A percentile compares a stretch with the other conserved stretches of the same genome.
phyloP scores from a whole-genome alignment of 306 rosid genomes.

The Astragalus membranaceus region DNA sequence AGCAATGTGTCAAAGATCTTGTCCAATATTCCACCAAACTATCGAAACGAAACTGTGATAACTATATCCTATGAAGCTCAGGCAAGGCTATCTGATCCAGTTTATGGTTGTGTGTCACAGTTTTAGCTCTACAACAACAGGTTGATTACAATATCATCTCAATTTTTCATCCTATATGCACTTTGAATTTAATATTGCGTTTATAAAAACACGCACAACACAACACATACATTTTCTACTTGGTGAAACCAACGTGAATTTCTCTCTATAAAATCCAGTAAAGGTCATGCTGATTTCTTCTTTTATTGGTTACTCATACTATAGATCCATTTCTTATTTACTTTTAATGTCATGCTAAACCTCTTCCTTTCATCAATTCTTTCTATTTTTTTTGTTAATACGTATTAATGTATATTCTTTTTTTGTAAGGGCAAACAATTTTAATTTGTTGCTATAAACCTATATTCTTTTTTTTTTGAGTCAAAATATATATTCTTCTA shows the following conservation, averaged over 20 bases:
- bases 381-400: no score
- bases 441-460: no score
- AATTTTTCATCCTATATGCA: neutral
- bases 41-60: conserved; percentile 51
- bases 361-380: no score
- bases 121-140: conserved; percentile 69
- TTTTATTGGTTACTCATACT: no score
- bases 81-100: conserved; percentile 72
- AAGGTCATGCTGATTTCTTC: no score
- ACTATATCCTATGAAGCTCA: conserved; percentile 75
- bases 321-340: no score
- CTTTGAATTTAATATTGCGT: neutral
- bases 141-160: conserved; percentile 15
- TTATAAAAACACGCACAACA: neutral
- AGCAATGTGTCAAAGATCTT: conserved; percentile 67
- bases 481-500: no score
- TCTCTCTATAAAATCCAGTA: neutral
- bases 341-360: no score
- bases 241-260: neutral
- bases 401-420: no score
- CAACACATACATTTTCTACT: neutral
- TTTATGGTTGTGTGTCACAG: conserved; percentile 64
- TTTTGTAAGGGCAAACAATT: no score
- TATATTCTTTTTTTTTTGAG: no score
- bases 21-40: conserved; percentile 40